These are phyloP conservation scores for Trichoderma gamsii DNA, from an alignment of 495 filamentous ascomycete species.

Conservation along the genomic window DNA sequence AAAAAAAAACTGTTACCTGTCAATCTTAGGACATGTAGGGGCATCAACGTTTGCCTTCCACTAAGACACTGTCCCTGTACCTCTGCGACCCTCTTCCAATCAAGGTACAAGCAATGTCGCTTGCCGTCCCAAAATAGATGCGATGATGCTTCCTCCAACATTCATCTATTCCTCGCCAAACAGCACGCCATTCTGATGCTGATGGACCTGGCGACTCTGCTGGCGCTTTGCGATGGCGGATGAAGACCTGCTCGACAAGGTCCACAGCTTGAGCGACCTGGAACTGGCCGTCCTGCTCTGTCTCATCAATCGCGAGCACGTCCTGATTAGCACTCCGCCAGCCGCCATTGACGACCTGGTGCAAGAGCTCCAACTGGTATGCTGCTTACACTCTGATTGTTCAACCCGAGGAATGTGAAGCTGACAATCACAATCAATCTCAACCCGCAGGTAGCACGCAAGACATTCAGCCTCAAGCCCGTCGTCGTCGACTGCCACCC, in stretches of 20 bases:
- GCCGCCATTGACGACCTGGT: constrained; percentile 56
- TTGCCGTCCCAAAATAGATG: too few relatives aligned
- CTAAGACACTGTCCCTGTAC: too few relatives aligned
- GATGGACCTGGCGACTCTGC: constrained; percentile 4
- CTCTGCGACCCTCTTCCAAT: too few relatives aligned
- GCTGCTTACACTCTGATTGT: background rate
- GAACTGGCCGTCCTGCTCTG: constrained; percentile 82
- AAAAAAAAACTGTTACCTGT: too few relatives aligned
- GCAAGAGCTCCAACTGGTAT: constrained; percentile 66
- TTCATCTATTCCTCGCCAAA: too few relatives aligned
- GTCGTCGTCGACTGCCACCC: constrained; percentile 64
- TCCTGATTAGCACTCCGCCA: constrained; percentile 69
- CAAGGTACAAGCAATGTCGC: too few relatives aligned
- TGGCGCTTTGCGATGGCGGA: constrained; percentile 50
- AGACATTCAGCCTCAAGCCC: constrained; percentile 64
- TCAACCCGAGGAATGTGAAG: background rate
- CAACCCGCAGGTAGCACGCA: constrained; percentile 31
- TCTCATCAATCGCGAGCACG: constrained; percentile 74
- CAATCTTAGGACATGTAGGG: too few relatives aligned
- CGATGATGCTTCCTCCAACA: background rate
- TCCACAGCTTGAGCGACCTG: constrained; percentile 75
- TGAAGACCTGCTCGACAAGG: constrained; percentile 51
- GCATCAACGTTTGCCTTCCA: too few relatives aligned
- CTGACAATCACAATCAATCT: background rate
- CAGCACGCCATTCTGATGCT: background rate